phyloP scores from a whole-genome alignment of 192 early-diverging fungal species.

The Jimgerdemannia lactiflua region DNA sequence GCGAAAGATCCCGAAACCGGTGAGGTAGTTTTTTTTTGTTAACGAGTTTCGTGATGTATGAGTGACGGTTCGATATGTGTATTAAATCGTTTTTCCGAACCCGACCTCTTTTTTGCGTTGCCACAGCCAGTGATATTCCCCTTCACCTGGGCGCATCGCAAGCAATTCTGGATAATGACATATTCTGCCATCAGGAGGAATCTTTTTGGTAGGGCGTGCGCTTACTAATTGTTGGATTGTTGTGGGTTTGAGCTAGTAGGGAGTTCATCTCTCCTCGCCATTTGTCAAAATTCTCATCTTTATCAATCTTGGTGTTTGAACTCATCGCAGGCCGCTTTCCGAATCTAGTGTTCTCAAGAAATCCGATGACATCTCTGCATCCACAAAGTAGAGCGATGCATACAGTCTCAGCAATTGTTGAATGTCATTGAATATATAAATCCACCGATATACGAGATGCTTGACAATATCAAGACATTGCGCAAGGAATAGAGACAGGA shows the following conservation, averaged over 20 bases:
- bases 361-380: slow-evolving; percentile 92
- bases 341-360: too few species aligned
- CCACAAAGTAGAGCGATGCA: too few species aligned
- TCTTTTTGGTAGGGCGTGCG: too few species aligned
- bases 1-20: slow-evolving; percentile 51
- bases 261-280: too few species aligned
- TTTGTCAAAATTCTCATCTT: too few species aligned
- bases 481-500: slow-evolving; percentile 66
- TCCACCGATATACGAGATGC: slow-evolving; percentile 77
- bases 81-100: background rate
- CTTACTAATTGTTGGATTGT: too few species aligned
- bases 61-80: slow-evolving; percentile 2
- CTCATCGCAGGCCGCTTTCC: too few species aligned
- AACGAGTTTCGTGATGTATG: too few species aligned
- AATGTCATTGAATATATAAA: background rate
- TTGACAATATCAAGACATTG: slow-evolving; percentile 77
- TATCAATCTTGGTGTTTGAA: slow-evolving; percentile 2
- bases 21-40: slow-evolving; percentile 26
- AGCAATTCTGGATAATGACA: background rate
- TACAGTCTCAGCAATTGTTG: too few species aligned
- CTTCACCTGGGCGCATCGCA: slow-evolving; percentile 51
- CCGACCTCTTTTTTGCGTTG: too few species aligned
- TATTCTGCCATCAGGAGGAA: slow-evolving; percentile 20
- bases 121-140: too few species aligned
- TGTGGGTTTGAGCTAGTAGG: too few species aligned